Percentiles rank a stretch among this genome's conserved stretches.
Conservation (phyloP, 2,329 filamentous ascomycete genomes). For the Akanthomyces muscarius region DNA sequence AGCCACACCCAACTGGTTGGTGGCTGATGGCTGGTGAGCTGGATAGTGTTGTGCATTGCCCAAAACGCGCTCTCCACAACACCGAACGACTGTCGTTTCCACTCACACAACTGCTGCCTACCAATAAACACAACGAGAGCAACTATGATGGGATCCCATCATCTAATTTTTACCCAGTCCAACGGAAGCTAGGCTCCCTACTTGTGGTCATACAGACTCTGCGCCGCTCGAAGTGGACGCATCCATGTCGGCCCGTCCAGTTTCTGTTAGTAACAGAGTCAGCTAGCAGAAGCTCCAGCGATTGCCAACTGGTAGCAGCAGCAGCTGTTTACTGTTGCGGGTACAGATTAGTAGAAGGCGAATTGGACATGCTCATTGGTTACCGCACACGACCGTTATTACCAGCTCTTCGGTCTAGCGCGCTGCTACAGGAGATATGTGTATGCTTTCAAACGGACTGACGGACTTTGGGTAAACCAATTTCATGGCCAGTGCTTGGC, state of each 20-base stretch:
- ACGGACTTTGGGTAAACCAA: too few relatives aligned
- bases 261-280: not conserved
- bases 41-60: not conserved
- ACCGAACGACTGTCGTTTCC: conserved; percentile 6
- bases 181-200: not conserved
- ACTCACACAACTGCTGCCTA: not conserved
- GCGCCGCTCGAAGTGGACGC: not conserved
- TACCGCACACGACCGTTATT: too few relatives aligned
- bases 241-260: not conserved
- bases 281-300: not conserved
- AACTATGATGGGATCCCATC: not conserved
- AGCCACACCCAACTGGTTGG: not conserved
- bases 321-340: too few relatives aligned
- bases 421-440: too few relatives aligned
- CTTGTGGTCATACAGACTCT: too few relatives aligned
- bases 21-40: not conserved
- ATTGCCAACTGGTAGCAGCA: not conserved
- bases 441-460: too few relatives aligned
- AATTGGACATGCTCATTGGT: too few relatives aligned
- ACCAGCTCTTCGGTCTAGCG: too few relatives aligned
- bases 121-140: not conserved
- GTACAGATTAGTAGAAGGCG: too few relatives aligned
- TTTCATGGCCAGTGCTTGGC: too few relatives aligned
- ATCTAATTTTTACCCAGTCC: not conserved
- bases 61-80: not conserved